Conservation (phyloP, 352 stramenopile species). For the Globisporangium splendens region DNA sequence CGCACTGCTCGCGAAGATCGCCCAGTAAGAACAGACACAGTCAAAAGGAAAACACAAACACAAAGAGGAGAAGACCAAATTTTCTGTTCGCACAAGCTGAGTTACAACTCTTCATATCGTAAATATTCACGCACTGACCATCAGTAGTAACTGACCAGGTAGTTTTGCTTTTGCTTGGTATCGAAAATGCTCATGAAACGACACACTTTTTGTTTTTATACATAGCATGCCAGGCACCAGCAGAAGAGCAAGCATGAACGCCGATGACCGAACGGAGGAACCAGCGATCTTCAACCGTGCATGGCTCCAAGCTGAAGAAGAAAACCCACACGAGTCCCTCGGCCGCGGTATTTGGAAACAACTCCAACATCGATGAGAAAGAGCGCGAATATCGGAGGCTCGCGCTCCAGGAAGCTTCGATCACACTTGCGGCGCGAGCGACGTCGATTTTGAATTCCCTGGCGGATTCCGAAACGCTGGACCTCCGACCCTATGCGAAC, state of each 20-base stretch:
- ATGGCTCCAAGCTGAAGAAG: constrained; percentile 9
- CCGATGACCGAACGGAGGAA: constrained; percentile 10
- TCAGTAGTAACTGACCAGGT: constrained; percentile 6
- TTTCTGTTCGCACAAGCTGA: constrained; percentile 3
- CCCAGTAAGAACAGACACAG: constrained; percentile 42
- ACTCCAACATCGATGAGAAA: constrained; percentile 29
- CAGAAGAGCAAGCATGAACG: constrained; percentile 3
- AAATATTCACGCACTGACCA: constrained; percentile 5
- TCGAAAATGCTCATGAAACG: neutral
- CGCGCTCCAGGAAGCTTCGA: constrained; percentile 26
- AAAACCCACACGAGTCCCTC: neutral
- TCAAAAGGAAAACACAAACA: neutral
- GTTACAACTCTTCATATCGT: constrained; percentile 8
- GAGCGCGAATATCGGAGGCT: constrained; percentile 31
- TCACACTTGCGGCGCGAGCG: constrained; percentile 38
- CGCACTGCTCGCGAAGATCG: constrained; percentile 78
- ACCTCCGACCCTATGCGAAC: constrained; percentile 36
- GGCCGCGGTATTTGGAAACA: constrained; percentile 22
- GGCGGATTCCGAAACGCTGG: constrained; percentile 53
- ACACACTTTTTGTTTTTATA: neutral
- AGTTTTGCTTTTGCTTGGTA: neutral
- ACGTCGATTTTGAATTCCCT: constrained; percentile 45
- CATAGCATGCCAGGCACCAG: neutral
- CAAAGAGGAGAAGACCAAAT: neutral
- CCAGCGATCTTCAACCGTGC: neutral